phyloP scores from a whole-genome alignment of 495 filamentous ascomycete genomes.

The Collariella sp. region DNA sequence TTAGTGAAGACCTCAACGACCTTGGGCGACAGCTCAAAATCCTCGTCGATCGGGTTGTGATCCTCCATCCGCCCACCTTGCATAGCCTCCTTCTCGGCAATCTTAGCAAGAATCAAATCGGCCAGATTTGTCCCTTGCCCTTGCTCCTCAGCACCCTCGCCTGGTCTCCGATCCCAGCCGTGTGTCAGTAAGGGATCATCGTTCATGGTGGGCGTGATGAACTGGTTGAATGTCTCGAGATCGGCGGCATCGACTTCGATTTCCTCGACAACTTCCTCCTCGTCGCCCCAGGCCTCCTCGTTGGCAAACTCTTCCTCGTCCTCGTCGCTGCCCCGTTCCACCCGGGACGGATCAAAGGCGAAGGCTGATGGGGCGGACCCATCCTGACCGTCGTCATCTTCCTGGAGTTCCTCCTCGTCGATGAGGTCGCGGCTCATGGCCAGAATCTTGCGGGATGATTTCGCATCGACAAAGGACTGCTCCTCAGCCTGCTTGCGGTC shows the following conservation, averaged over 20 bases:
- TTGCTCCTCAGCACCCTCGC: constrained; percentile 39
- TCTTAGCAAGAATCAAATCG: constrained; percentile 86
- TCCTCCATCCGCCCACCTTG: constrained; percentile 26
- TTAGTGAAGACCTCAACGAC: constrained; percentile 90
- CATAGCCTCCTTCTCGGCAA: constrained; percentile 79
- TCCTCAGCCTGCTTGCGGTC: constrained; percentile 51
- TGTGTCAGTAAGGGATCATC: constrained; percentile 45
- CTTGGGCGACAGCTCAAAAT: constrained; percentile 80
- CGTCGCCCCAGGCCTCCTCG: constrained; percentile 55
- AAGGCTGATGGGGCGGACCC: constrained; percentile 28
- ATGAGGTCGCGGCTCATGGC: constrained; percentile 74
- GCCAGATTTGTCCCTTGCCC: constrained; percentile 69
- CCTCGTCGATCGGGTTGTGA: constrained; percentile 53
- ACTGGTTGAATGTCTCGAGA: constrained; percentile 80
- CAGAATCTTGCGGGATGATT: constrained; percentile 78
- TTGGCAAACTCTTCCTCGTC: constrained; percentile 39
- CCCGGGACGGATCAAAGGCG: constrained; percentile 36
- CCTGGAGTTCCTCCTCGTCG: constrained; percentile 52
- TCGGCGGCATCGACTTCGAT: constrained; percentile 85
- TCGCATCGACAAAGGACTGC: constrained; percentile 72
- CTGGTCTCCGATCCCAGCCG: constrained; percentile 38
- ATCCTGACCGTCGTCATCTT: constrained; percentile 8
- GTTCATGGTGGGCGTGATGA: constrained; percentile 54
- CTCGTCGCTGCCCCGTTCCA: constrained; percentile 23
- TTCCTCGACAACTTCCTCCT: constrained; percentile 68